Conservation (phyloP, 805 yeast genomes). For the Zygotorulaspora danielsina region DNA sequence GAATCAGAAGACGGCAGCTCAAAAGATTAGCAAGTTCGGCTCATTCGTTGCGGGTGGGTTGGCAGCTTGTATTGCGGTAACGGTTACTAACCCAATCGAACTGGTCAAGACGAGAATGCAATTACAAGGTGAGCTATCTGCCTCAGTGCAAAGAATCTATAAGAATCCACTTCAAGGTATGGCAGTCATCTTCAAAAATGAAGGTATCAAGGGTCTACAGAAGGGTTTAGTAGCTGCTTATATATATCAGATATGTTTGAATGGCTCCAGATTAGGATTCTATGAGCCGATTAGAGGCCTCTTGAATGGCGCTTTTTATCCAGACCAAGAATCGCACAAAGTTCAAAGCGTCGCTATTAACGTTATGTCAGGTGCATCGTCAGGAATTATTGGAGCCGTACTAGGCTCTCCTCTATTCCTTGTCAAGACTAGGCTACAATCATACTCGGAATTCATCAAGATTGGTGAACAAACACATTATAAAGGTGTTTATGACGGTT, state of each 20-base stretch:
- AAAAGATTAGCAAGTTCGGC: conserved; percentile 59
- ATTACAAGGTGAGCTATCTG: conserved; percentile 83
- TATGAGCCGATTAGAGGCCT: conserved; percentile 79
- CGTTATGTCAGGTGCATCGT: conserved; percentile 70
- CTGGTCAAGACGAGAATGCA: conserved; percentile 95
- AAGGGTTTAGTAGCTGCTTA: conserved; percentile 89
- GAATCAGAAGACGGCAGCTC: conserved; percentile 45
- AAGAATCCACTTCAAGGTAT: conserved; percentile 85
- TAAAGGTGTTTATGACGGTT: conserved; percentile 62
- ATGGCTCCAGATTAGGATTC: conserved; percentile 91
- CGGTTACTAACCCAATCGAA: conserved; percentile 94
- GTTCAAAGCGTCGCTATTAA: conserved; percentile 56
- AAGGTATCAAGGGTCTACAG: conserved; percentile 84
- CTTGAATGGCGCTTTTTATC: conserved; percentile 52
- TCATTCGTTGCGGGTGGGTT: conserved; percentile 87
- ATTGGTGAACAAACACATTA: conserved; percentile 95
- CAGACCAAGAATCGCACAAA: conserved; percentile 46
- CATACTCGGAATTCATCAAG: conserved; percentile 61
- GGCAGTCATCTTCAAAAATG: conserved; percentile 62
- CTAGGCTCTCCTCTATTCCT: conserved; percentile 89
- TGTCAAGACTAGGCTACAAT: conserved; percentile 95
- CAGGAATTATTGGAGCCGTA: conserved; percentile 87
- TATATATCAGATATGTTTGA: conserved; percentile 81
- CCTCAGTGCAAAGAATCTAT: conserved; percentile 52
- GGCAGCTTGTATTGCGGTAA: conserved; percentile 98